Conservation (phyloP, 1,284 basidiomycete species). For the Singerocomus inundabilis region DNA sequence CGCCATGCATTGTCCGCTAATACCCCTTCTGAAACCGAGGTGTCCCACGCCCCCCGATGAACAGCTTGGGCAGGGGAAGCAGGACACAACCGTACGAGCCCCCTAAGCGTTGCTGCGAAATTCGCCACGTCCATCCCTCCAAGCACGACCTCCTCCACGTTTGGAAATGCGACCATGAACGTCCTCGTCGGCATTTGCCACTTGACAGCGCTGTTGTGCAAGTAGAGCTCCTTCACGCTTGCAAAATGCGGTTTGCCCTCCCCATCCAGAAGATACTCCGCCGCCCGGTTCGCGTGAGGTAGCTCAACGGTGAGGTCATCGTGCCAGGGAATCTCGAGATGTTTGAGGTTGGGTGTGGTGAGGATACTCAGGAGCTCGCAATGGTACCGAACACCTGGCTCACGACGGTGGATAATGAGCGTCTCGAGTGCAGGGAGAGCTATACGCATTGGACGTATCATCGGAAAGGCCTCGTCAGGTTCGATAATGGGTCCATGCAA, state of each 20-base stretch:
- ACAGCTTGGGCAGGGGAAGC: no score
- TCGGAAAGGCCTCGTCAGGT: constrained; percentile 12
- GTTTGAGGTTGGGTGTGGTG: constrained; percentile 13
- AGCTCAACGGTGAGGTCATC: constrained; percentile 16
- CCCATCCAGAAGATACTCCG: constrained; percentile 13
- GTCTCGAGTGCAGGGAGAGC: constrained; percentile 12
- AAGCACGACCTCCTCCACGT: constrained; percentile 16
- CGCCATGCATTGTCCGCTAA: constrained; percentile 18
- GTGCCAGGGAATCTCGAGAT: constrained; percentile 25
- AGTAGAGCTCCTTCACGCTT: constrained; percentile 13
- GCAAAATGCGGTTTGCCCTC: constrained; percentile 17
- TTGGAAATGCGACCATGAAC: constrained; percentile 21
- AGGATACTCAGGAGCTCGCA: constrained; percentile 17
- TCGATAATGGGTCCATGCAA: constrained; percentile 24
- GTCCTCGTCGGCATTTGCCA: constrained; percentile 20
- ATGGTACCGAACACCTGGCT: constrained; percentile 20
- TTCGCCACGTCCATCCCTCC: constrained; percentile 15
- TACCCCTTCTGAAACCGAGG: not conserved
- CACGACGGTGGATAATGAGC: constrained; percentile 19
- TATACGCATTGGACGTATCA: not conserved
- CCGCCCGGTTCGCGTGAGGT: constrained; percentile 4
- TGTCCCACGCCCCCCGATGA: not conserved
- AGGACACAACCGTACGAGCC: constrained; percentile 5
- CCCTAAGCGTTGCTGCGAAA: constrained; percentile 16
- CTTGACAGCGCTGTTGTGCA: constrained; percentile 16